Evolutionary conservation across 1,139 yeast genomes (phyloP), one percentile per base, ranked within the genome.

Genomic region (Geotrichum bryndzae): DNA sequence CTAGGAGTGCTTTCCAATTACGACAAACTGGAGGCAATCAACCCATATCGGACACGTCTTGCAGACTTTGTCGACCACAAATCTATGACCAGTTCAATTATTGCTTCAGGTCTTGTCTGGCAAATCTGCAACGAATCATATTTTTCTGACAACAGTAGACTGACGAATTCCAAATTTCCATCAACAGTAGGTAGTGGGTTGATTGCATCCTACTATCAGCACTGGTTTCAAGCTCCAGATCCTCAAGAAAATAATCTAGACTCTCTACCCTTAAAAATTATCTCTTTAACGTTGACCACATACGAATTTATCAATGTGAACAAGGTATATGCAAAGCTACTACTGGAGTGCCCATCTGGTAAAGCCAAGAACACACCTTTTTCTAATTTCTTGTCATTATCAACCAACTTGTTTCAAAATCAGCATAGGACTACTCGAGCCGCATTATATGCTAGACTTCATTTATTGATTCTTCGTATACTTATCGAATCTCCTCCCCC

Each of bases 41-140:
- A 75, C 58, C 76, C 77, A 0, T 77, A 77, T 62, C 71, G 69
- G 53, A 70, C 72, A 23, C 68, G 79, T 15, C 67, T 77, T n/a
- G 69, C 77, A 7, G 80, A 77, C 62, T 76, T 74, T 65, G 73
- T 76, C 18, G 78, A 77, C 59, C 74, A 72, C 51, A 63, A 67
- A 0, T 69, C 73, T n/a, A 76, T 77, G 76, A 61, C 60, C 50
- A 69, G 68, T 33, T 72, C 76, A 41, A 65, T 73, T 6, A 65
- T 64, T 2, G 71, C 75, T 4, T 66, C 72, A 0, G 71, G 71
- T 1, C 66, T 66, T 31, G 73, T 70, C 7, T 70, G 73, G 73
- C 65, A 67, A 35, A 68, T 69, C 4, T 67, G 71, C 53, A 55
- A 67, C 23, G 67, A 65, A 29, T 64, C 63, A 54, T 71, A 69